Conservation (phyloP, 148 eudicot genomes). For the Vaccinium corymbosum region DNA sequence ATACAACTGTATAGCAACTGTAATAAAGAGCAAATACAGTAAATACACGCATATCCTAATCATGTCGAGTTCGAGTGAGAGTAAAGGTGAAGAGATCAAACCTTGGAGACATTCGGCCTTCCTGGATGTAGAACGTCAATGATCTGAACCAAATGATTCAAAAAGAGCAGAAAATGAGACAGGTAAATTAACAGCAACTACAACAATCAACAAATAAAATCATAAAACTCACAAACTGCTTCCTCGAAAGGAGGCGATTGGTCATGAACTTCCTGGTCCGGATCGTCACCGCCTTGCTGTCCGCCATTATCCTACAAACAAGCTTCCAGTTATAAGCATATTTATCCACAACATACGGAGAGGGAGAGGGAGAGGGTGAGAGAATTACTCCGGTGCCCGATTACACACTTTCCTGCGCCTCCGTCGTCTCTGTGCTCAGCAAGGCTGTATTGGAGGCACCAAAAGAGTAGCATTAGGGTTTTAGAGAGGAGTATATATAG, state of each 20-base stretch:
- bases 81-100: conserved; percentile 7
- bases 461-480: background rate
- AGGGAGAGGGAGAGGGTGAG: background rate
- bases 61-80: background rate
- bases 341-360: background rate
- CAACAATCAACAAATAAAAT: background rate
- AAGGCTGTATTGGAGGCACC: background rate
- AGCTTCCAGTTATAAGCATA: background rate
- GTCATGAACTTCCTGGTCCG: conserved; percentile 91
- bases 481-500: background rate
- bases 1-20: background rate
- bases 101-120: conserved; percentile 82
- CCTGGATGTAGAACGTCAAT: conserved; percentile 92
- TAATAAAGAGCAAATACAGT: background rate
- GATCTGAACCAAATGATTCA: conserved; percentile 29
- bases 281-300: conserved; percentile 62
- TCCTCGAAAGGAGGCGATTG: conserved; percentile 75
- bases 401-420: background rate
- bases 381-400: background rate
- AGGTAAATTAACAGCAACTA: background rate
- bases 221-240: conserved; percentile 57
- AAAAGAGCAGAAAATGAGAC: background rate
- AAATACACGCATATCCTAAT: background rate
- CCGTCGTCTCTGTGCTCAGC: background rate
- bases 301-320: conserved; percentile 47